Conservation (phyloP, 2,329 filamentous ascomycete species). For the Diaporthe longicolla region DNA sequence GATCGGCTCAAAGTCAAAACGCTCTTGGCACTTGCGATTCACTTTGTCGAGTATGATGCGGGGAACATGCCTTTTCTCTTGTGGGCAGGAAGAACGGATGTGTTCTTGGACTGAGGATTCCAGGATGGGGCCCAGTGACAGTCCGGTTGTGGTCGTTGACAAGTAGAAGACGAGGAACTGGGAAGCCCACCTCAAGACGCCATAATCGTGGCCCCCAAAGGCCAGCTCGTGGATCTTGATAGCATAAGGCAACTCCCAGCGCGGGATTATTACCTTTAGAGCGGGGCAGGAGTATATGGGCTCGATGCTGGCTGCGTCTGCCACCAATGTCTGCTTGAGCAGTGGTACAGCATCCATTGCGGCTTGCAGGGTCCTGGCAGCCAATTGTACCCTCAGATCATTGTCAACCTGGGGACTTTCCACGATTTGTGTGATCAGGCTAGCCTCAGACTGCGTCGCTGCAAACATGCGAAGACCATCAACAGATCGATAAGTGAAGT, state of each 20-base stretch:
- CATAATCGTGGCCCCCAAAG: neutral
- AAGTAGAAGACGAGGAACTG: neutral
- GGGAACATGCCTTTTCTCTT: neutral
- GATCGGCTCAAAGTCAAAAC: neutral
- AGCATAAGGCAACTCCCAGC: neutral
- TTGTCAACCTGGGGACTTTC: neutral
- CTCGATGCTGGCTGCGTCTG: constrained; percentile 1
- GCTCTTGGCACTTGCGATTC: neutral
- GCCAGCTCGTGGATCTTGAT: neutral
- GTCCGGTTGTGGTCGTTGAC: neutral
- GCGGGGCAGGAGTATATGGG: neutral
- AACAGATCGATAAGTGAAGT: neutral
- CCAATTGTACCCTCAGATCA: neutral
- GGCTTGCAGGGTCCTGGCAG: neutral
- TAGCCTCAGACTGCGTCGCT: neutral
- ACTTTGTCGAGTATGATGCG: neutral
- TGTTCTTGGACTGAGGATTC: constrained; percentile 1
- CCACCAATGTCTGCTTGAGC: neutral
- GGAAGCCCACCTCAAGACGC: neutral
- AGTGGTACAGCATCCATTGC: neutral
- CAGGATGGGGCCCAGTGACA: neutral
- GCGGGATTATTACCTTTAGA: neutral
- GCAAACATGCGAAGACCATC: neutral
- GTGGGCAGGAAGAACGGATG: neutral
- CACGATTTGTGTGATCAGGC: neutral